Percentiles rank a stretch among this genome's conserved stretches.
phyloP scores from a whole-genome alignment of 371 early-diverging fungal genomes.

The Lichtheimia ornata region DNA sequence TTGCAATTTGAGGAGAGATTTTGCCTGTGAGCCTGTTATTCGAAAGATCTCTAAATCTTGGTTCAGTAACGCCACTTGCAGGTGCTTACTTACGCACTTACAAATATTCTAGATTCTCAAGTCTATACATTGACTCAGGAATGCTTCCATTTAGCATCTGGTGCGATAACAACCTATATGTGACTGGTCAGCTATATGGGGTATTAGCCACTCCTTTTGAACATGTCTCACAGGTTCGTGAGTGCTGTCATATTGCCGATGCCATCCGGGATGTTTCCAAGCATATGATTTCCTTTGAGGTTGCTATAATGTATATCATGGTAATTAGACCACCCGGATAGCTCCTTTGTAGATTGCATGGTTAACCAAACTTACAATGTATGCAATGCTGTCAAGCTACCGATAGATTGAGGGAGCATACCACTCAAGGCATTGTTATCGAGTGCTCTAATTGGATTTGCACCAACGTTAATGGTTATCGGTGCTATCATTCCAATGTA shows the following conservation, averaged over 20 bases:
- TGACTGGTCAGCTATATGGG: background rate
- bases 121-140: slow-evolving; percentile 33
- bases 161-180: slow-evolving; percentile 28
- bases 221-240: slow-evolving; percentile 28
- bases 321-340: background rate
- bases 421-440: slow-evolving; percentile 39
- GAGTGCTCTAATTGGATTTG: slow-evolving; percentile 10
- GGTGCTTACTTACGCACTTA: slow-evolving; percentile 7
- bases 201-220: background rate
- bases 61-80: background rate
- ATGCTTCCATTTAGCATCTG: slow-evolving; percentile 44
- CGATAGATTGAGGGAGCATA: slow-evolving; percentile 27
- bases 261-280: slow-evolving; percentile 34
- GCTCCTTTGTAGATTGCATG: background rate
- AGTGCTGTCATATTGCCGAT: slow-evolving; percentile 37
- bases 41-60: slow-evolving; percentile 41
- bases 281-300: slow-evolving; percentile 35
- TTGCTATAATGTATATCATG: slow-evolving; percentile 22
- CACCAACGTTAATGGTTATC: background rate
- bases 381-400: slow-evolving; percentile 17
- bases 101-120: slow-evolving; percentile 31
- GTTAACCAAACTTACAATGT: slow-evolving; percentile 27
- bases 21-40: slow-evolving; percentile 53
- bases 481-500: background rate
- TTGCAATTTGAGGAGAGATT: slow-evolving; percentile 46